A percentile compares a stretch with the other conserved stretches of the same genome.
These are phyloP conservation scores for Schoenoplectus tabernaemontani DNA, from an alignment of 202 grass and related monocot species.

Conservation along the genomic window DNA sequence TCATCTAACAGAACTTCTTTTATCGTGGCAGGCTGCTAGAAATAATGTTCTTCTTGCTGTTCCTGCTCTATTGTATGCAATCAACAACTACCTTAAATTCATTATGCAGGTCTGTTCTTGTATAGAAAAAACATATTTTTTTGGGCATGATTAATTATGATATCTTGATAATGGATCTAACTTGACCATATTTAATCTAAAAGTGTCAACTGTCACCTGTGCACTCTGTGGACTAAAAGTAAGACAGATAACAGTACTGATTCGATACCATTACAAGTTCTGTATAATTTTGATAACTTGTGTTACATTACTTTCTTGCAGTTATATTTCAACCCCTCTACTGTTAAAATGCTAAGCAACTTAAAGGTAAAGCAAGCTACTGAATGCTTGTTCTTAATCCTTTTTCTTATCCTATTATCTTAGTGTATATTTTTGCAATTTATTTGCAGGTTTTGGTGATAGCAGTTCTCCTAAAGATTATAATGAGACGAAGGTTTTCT, in stretches of 20 bases:
- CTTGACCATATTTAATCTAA: background rate
- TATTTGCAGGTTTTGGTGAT: conserved; percentile 71
- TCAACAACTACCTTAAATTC: conserved; percentile 99
- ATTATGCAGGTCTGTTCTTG: conserved; percentile 82
- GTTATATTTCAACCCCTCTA: conserved; percentile 93
- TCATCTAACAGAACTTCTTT: conserved; percentile 9
- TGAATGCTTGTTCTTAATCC: conserved; percentile 16
- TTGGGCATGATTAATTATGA: background rate
- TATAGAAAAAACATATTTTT: background rate
- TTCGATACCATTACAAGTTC: background rate
- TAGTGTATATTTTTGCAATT: conserved; percentile 4
- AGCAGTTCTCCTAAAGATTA: conserved; percentile 74
- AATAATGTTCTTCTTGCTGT: conserved; percentile 91
- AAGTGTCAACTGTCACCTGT: background rate
- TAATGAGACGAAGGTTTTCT: conserved; percentile 90
- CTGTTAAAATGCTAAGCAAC: conserved; percentile 96
- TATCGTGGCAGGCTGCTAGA: conserved; percentile 72
- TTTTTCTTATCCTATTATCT: conserved; percentile 20
- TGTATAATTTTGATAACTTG: conserved; percentile 24
- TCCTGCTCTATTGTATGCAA: conserved; percentile 86
- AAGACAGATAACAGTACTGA: background rate
- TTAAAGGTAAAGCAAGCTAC: conserved; percentile 57
- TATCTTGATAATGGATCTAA: conserved; percentile 4
- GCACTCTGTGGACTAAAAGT: background rate
- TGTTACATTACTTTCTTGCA: conserved; percentile 34